Evolutionary conservation across 305 asterid genomes (phyloP).

Genomic region (Lippia alba): DNA sequence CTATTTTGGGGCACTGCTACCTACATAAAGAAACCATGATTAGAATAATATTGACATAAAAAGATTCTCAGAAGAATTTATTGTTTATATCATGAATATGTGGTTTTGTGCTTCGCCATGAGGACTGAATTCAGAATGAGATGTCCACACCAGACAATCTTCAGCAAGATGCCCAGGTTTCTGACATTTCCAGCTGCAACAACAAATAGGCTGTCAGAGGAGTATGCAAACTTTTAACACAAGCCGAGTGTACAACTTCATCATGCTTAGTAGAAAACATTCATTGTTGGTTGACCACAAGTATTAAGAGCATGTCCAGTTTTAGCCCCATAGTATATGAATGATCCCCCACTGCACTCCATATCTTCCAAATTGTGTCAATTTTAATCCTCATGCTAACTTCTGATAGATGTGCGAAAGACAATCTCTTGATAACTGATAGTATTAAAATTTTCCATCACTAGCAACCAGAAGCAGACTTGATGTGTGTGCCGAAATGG

Average conservation of each 20-base stretch:
- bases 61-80: background rate
- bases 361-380: no score
- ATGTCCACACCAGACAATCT: conserved; percentile 68
- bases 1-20: conserved; percentile 43
- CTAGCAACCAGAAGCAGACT: no score
- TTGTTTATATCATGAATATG: conserved; percentile 35
- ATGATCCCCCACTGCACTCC: no score
- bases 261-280: conserved; percentile 6
- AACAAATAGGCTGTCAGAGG: conserved; percentile 26
- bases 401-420: no score
- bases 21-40: conserved; percentile 43
- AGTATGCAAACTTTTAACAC: conserved; percentile 7
- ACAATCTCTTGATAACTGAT: no score
- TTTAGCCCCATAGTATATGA: no score
- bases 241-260: conserved; percentile 4
- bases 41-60: conserved; percentile 6
- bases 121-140: conserved; percentile 42
- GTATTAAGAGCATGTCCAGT: no score
- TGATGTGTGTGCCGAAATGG: no score
- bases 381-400: no score
- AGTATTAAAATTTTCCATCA: no score
- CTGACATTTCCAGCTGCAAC: conserved; percentile 81
- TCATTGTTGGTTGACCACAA: conserved; percentile 4
- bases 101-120: conserved; percentile 42
- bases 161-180: conserved; percentile 91